phyloP scores from a whole-genome alignment of 345 rosid species.

The Bruguiera sexangula region DNA sequence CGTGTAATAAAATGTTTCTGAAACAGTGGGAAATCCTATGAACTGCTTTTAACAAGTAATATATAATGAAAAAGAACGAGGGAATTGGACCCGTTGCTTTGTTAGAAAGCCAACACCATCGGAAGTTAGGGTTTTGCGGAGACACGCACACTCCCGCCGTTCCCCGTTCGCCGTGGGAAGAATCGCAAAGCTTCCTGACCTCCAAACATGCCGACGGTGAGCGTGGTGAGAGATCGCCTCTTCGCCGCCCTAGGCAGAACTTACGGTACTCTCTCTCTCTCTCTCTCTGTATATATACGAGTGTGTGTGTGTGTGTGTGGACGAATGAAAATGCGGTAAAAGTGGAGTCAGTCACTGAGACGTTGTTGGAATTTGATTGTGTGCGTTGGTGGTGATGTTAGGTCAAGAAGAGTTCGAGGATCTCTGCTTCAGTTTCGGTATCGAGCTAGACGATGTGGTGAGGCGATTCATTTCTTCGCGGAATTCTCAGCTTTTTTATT shows the following conservation, averaged over 20 bases:
- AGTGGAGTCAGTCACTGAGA: no score
- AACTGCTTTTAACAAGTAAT: no score
- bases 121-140: not conserved
- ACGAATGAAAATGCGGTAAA: no score
- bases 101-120: no score
- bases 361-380: not conserved
- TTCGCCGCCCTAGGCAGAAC: conserved; percentile 59
- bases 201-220: conserved; percentile 68
- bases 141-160: not conserved
- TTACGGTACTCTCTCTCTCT: conserved; percentile 43
- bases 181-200: not conserved
- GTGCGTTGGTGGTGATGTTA: conserved; percentile 18
- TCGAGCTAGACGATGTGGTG: conserved; percentile 96
- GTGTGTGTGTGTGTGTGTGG: no score
- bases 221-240: conserved; percentile 78
- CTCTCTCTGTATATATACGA: no score
- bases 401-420: conserved; percentile 82
- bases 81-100: no score
- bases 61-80: no score
- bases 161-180: not conserved
- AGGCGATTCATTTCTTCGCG: conserved; percentile 13
- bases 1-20: no score
- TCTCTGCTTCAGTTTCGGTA: conserved; percentile 84
- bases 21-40: no score
- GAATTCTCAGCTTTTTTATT: not conserved